Conservation (phyloP, 495 filamentous ascomycete species). For the Friedmanniomyces endolithicus region DNA sequence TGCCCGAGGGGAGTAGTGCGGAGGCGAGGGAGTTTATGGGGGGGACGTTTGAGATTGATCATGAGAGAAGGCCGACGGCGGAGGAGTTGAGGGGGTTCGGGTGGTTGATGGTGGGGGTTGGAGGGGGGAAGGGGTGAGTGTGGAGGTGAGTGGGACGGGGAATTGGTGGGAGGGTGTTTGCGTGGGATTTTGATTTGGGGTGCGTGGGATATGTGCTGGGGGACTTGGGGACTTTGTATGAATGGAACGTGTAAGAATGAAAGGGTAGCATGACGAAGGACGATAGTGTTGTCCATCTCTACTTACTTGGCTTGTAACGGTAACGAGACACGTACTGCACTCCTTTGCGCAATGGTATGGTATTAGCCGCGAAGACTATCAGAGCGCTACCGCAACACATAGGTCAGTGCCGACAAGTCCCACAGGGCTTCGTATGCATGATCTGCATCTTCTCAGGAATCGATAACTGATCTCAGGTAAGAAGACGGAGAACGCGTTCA, state of each 20-base stretch:
- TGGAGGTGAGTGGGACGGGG: not conserved
- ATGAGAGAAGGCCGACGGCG: conserved; percentile 78
- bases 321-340: too few relatives aligned
- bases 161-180: not conserved
- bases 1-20: conserved; percentile 70
- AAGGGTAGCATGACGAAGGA: too few relatives aligned
- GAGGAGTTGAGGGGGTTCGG: conserved; percentile 57
- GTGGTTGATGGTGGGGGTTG: conserved; percentile 11
- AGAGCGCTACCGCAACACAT: too few relatives aligned
- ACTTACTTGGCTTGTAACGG: too few relatives aligned
- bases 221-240: too few relatives aligned
- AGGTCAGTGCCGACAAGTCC: too few relatives aligned
- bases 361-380: too few relatives aligned
- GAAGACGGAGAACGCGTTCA: not conserved
- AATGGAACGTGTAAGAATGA: too few relatives aligned
- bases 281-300: too few relatives aligned
- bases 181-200: not conserved
- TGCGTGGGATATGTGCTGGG: too few relatives aligned
- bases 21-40: conserved; percentile 78
- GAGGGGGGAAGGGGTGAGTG: not conserved
- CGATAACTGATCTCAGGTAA: not conserved
- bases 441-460: not conserved
- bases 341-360: too few relatives aligned
- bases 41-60: conserved; percentile 89
- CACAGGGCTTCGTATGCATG: not conserved